Percentiles rank a stretch among this genome's conserved stretches.
Conservation (phyloP, 169 alveolate genomes). For the Plasmodium chabaudi region DNA sequence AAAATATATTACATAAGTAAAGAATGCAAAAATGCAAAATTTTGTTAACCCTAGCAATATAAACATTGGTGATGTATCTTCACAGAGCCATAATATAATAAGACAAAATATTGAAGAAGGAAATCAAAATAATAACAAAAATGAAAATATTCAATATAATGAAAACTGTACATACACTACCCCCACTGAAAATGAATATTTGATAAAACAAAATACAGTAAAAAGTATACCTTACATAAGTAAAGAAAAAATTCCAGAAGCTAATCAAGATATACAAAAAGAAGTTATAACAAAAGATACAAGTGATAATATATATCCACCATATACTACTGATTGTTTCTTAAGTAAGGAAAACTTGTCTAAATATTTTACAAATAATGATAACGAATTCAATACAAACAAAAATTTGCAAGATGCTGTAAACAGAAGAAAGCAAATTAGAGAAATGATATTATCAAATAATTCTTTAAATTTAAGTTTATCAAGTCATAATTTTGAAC, state of each 20-base stretch:
- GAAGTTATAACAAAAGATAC: conserved; percentile 17
- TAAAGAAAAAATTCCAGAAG: conserved; percentile 6
- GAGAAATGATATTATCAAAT: conserved; percentile 53
- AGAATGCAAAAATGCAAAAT: conserved; percentile 49
- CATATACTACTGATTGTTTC: background rate
- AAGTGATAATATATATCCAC: conserved; percentile 1
- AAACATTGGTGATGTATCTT: conserved; percentile 23
- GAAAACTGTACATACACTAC: background rate
- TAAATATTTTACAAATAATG: conserved; percentile 12
- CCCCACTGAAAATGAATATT: conserved; percentile 15
- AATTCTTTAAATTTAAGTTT: conserved; percentile 69
- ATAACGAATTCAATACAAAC: conserved; percentile 40
- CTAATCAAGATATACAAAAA: conserved; percentile 6
- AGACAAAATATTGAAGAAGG: conserved; percentile 14
- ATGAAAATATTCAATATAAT: background rate
- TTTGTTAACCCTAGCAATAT: conserved; percentile 19
- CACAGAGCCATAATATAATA: conserved; percentile 7
- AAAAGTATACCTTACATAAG: conserved; percentile 10
- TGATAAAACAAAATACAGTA: conserved; percentile 5
- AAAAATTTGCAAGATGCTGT: conserved; percentile 70
- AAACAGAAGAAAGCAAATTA: conserved; percentile 66
- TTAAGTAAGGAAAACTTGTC: conserved; percentile 25
- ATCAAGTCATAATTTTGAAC: conserved; percentile 34
- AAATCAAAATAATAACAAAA: background rate
- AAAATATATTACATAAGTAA: conserved; percentile 6